Conservation (phyloP, 768 basidiomycete genomes). For the Leccinum rimulosum region DNA sequence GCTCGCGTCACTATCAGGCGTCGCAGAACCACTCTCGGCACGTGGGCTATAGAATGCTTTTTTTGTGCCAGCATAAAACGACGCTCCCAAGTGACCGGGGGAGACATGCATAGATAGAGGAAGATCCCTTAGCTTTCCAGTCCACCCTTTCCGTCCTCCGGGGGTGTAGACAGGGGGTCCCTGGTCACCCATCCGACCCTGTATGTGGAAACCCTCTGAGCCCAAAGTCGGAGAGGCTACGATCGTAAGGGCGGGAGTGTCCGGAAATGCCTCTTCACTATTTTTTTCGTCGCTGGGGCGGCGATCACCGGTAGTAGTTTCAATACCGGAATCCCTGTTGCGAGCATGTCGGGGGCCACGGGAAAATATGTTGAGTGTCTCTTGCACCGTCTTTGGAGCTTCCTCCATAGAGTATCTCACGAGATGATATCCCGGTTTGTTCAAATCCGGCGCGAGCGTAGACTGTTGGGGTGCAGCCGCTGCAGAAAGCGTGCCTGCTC, state of each 20-base stretch:
- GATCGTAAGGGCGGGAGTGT: conserved; percentile 17
- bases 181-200: not conserved
- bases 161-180: conserved; percentile 1
- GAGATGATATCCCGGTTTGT: conserved; percentile 62
- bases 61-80: conserved; percentile 12
- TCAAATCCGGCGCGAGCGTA: conserved; percentile 54
- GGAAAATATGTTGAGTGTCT: not conserved
- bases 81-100: conserved; percentile 10
- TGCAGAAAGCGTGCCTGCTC: conserved; percentile 63
- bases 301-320: not conserved
- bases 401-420: conserved; percentile 45
- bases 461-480: conserved; percentile 51
- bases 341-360: conserved; percentile 9
- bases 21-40: conserved; percentile 17
- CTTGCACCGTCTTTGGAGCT: not conserved
- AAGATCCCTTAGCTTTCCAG: conserved; percentile 39
- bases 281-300: conserved; percentile 1
- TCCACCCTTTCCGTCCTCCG: conserved; percentile 31
- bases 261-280: conserved; percentile 12
- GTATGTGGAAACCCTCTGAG: conserved; percentile 4
- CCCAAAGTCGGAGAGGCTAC: conserved; percentile 15
- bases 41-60: conserved; percentile 3
- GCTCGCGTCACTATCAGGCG: conserved; percentile 15
- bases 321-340: conserved; percentile 14
- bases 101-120: conserved; percentile 28